These are phyloP conservation scores for Ligustrum vulgare DNA, from an alignment of 257 asterid genomes.

Conservation along the genomic window DNA sequence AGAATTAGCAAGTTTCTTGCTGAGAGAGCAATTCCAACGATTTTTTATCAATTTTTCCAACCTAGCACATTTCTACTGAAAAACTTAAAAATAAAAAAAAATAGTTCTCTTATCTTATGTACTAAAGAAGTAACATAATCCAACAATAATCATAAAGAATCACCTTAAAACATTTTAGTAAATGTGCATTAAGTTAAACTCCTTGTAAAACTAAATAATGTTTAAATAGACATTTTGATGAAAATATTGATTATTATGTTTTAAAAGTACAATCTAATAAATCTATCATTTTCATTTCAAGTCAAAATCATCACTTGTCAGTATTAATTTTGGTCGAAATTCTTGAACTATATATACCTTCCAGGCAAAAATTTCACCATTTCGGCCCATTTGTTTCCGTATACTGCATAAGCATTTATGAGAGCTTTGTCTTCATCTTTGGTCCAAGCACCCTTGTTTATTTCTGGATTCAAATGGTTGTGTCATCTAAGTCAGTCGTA, in stretches of 20 bases:
- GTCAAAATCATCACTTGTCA: not conserved
- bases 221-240: too few relatives aligned
- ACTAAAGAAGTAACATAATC: not conserved
- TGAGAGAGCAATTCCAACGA: too few relatives aligned
- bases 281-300: not conserved
- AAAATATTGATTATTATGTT: too few relatives aligned
- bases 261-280: not conserved
- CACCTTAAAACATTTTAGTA: too few relatives aligned
- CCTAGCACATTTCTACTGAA: conserved; percentile 24
- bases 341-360: conserved; percentile 36
- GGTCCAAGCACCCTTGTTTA: conserved; percentile 53
- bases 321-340: not conserved
- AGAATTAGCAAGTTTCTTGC: conserved; percentile 30
- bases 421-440: conserved; percentile 49
- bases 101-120: not conserved
- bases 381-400: conserved; percentile 64
- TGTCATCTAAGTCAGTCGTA: conserved; percentile 37
- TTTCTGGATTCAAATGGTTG: conserved; percentile 57
- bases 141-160: too few relatives aligned
- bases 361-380: conserved; percentile 50
- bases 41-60: conserved; percentile 57
- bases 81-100: too few relatives aligned
- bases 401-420: conserved; percentile 36
- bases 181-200: too few relatives aligned
- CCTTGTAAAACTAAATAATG: too few relatives aligned